Percentiles rank a stretch among this genome's conserved stretches.
Conservation (phyloP, 768 basidiomycete species). For the Amanita polypyramis region DNA sequence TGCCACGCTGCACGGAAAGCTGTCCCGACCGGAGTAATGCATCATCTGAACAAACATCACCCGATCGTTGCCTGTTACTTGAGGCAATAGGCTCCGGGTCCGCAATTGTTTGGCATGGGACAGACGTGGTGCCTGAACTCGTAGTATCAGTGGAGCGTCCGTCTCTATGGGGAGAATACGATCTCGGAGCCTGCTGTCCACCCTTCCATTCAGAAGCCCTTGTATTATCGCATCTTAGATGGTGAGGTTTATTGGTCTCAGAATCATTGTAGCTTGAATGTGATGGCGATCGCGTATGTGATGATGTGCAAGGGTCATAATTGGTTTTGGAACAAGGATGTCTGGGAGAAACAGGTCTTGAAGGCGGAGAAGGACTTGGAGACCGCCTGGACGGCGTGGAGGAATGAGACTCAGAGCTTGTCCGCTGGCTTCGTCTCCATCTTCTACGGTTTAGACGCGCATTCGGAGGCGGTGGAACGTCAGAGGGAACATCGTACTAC, state of each 20-base stretch:
- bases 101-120: neutral
- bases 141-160: neutral
- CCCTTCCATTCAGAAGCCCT: neutral
- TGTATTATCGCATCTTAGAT: no score
- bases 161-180: no score
- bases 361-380: neutral
- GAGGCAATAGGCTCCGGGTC: neutral
- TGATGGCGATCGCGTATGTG: conserved; percentile 17
- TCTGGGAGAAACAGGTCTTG: neutral
- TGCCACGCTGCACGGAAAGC: no score
- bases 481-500: conserved; percentile 50
- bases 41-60: neutral
- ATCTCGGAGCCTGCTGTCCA: neutral
- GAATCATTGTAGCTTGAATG: conserved; percentile 26
- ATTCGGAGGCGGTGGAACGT: conserved; percentile 27
- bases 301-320: neutral
- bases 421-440: conserved; percentile 16
- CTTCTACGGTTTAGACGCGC: conserved; percentile 15
- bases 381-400: conserved; percentile 12
- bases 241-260: conserved; percentile 7
- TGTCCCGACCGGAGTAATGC: neutral
- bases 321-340: neutral
- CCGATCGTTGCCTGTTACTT: neutral
- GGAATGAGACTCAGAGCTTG: conserved; percentile 19
- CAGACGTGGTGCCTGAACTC: neutral